These are phyloP conservation scores for Cladobotryum mycophilum DNA, from an alignment of 2,329 filamentous ascomycete species.

Conservation along the genomic window DNA sequence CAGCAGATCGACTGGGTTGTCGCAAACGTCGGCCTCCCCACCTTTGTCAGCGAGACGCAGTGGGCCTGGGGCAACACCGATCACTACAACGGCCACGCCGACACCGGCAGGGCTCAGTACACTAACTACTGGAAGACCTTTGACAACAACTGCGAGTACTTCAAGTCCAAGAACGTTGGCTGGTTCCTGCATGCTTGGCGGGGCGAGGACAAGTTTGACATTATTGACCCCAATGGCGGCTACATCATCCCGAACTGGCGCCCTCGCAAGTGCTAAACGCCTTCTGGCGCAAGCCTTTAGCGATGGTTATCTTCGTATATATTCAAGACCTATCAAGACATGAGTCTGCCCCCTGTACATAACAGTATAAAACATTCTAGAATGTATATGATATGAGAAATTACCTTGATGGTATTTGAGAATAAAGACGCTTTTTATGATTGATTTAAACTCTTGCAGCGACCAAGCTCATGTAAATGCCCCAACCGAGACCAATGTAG, in stretches of 20 bases:
- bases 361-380: not conserved
- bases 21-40: conserved; percentile 13
- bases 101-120: conserved; percentile 14
- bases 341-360: not conserved
- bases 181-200: conserved; percentile 18
- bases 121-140: conserved; percentile 14
- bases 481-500: conserved; percentile 44
- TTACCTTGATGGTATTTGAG: not conserved
- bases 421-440: too few species aligned
- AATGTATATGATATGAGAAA: not conserved
- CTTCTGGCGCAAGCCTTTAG: not conserved
- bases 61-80: conserved; percentile 16
- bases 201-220: conserved; percentile 15
- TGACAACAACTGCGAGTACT: conserved; percentile 17
- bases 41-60: conserved; percentile 15
- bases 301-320: too few species aligned
- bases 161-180: conserved; percentile 13
- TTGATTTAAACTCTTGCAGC: conserved; percentile 32
- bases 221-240: conserved; percentile 13
- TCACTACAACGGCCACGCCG: conserved; percentile 13
- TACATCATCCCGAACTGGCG: conserved; percentile 17
- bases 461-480: conserved; percentile 45
- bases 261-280: conserved; percentile 13
- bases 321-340: too few species aligned
- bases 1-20: conserved; percentile 13